Evolutionary conservation across 2,329 filamentous ascomycete species (phyloP).

Genomic region (Rutstroemia sp.): DNA sequence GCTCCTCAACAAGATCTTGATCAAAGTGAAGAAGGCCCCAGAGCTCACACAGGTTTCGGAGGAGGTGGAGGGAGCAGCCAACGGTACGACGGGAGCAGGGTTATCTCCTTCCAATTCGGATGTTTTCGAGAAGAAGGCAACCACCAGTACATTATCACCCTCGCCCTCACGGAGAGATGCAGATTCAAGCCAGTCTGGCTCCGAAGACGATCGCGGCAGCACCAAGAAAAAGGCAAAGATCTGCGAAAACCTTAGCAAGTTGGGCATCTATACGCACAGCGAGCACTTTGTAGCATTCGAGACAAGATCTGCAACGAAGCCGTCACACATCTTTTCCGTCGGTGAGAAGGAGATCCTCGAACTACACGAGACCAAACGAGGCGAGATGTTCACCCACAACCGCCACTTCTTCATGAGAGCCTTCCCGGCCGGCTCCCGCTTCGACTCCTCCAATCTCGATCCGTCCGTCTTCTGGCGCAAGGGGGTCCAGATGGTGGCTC

Average conservation of each 20-base stretch:
- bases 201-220: slow-evolving; percentile 25
- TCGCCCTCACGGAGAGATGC: slow-evolving; percentile 13
- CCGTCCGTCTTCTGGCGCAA: slow-evolving; percentile 80
- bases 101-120: neutral
- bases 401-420: slow-evolving; percentile 75
- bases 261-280: slow-evolving; percentile 82
- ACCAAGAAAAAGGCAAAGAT: slow-evolving; percentile 43
- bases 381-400: slow-evolving; percentile 72
- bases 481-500: slow-evolving; percentile 81
- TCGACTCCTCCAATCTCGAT: slow-evolving; percentile 81
- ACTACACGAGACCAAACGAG: slow-evolving; percentile 46
- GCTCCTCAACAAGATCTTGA: slow-evolving; percentile 70
- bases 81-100: neutral
- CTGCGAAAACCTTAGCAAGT: slow-evolving; percentile 59
- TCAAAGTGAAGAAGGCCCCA: slow-evolving; percentile 63
- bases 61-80: neutral
- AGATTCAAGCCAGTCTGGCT: slow-evolving; percentile 24
- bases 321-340: slow-evolving; percentile 61
- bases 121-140: neutral
- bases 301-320: slow-evolving; percentile 52
- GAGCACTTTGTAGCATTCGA: slow-evolving; percentile 71
- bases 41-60: neutral
- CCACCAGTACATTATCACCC: slow-evolving; percentile 17
- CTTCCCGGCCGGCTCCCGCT: slow-evolving; percentile 76
- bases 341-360: slow-evolving; percentile 58